Conservation (phyloP, 2,329 filamentous ascomycete species). For the Malbranchea cinnamomea region DNA sequence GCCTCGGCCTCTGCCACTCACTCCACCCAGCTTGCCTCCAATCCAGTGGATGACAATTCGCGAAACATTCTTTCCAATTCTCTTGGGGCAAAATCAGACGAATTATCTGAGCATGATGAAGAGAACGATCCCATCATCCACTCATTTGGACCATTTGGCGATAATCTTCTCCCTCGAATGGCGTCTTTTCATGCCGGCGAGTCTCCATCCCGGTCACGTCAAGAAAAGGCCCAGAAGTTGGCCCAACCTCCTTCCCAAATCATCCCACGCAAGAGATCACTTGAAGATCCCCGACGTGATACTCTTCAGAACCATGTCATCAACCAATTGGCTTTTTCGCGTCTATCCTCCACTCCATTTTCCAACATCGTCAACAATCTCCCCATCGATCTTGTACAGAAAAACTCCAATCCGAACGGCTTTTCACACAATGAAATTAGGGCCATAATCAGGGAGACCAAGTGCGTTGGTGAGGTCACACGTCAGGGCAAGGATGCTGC, state of each 20-base stretch:
- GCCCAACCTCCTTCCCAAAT: slow-evolving; percentile 11
- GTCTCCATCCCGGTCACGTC: slow-evolving; percentile 42
- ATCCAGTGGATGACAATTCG: slow-evolving; percentile 16
- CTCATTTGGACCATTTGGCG: slow-evolving; percentile 81
- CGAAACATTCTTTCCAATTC: slow-evolving; percentile 21
- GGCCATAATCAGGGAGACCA: slow-evolving; percentile 54
- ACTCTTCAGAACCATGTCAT: slow-evolving; percentile 61
- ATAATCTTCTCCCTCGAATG: slow-evolving; percentile 68
- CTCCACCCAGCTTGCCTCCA: slow-evolving; percentile 19
- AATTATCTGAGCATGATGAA: slow-evolving; percentile 68
- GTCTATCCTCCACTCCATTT: slow-evolving; percentile 77
- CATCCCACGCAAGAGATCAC: slow-evolving; percentile 12
- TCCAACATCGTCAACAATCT: slow-evolving; percentile 81
- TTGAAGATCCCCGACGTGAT: slow-evolving; percentile 10
- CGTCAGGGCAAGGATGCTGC: slow-evolving; percentile 92
- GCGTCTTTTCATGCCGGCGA: slow-evolving; percentile 56
- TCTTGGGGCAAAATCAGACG: slow-evolving; percentile 34
- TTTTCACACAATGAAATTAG: slow-evolving; percentile 49
- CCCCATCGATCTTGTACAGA: slow-evolving; percentile 44
- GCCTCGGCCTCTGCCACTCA: slow-evolving; percentile 16
- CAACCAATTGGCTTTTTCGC: slow-evolving; percentile 91
- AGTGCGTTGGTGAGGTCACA: slow-evolving; percentile 74
- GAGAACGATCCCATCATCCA: slow-evolving; percentile 89
- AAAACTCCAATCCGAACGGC: slow-evolving; percentile 33
- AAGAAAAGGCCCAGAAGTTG: slow-evolving; percentile 17